Conservation (phyloP, 148 eudicot genomes). For the Fagopyrum esculentum region DNA sequence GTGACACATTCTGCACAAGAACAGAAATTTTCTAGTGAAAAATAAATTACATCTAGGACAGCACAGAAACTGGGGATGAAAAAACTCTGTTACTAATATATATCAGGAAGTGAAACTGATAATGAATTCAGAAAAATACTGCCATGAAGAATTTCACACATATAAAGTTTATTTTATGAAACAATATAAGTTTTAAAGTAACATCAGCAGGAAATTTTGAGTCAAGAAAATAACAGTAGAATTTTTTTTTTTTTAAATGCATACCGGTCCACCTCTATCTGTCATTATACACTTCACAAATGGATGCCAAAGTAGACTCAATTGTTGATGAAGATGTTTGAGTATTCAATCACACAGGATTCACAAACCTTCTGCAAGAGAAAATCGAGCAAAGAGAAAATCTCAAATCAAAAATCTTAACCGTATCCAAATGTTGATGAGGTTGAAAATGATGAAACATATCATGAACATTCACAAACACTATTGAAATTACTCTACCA, state of each 20-base stretch:
- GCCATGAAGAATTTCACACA: no score
- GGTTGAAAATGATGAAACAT: not conserved
- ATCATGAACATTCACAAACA: no score
- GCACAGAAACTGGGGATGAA: no score
- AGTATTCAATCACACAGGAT: constrained; percentile 31
- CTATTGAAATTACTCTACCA: no score
- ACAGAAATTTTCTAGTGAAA: not conserved
- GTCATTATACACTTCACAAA: constrained; percentile 95
- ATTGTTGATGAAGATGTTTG: constrained; percentile 56
- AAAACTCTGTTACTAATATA: no score
- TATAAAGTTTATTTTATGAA: no score
- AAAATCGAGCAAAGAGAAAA: not conserved
- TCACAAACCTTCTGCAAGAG: constrained; percentile 81
- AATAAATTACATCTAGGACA: not conserved
- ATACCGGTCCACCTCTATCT: constrained; percentile 91
- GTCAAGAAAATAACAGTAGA: not conserved
- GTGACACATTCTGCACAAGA: constrained; percentile 54
- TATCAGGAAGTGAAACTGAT: no score
- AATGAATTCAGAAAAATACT: no score
- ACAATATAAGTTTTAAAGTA: no score
- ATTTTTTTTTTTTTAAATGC: not conserved
- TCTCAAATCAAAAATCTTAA: not conserved
- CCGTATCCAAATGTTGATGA: not conserved
- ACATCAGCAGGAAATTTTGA: no score
- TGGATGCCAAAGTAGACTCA: constrained; percentile 96